Evolutionary conservation across 305 asterid species (phyloP), one percentile per base, ranked within the genome.

Genomic region (Stenogyne calaminthoides): DNA sequence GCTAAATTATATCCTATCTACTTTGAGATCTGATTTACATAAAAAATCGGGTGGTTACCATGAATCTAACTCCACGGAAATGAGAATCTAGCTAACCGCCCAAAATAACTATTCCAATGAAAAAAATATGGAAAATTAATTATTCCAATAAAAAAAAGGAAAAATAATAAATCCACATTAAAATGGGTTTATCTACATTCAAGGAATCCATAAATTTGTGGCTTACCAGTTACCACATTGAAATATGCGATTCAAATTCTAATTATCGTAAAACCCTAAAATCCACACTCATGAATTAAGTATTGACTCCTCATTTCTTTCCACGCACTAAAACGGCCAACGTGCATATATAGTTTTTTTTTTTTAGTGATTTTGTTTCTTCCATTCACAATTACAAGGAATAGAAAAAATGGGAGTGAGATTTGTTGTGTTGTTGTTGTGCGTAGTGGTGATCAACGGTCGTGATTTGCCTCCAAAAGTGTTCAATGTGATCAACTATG

Each of bases 401-500:
- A n/a, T 0, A 6, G 0, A 9, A 73, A 10, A 76, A 70, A 89
- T 85, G 92, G 85, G 77, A 61, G 27, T 67, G 60, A 78, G 39
- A 7, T 58, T 44, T 27, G 64, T 39, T 60, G 32, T 52, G 14
- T 46, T 69, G 46, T 65, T 78, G 16, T 57, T 57, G 40, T 64
- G 51, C 9, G 36, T 9, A 32, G 55, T 52, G 14, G 78, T 57
- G 9, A 67, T 67, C 9, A 20, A 10, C 19, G 25, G 55, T 19
- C 44, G 39, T 3, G 16, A 65, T 49, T 72, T 66, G 12, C 85
- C 72, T 9, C 70, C 78, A 0, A 83, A 60, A 58, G 7, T 62
- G 75, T 89, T 88, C 29, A 78, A 87, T 62, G 95, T 89, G 2
- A 56, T 42, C 68, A 73, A 72, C 3, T 92, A 88, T 65, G 97